Percentiles rank a stretch among this genome's conserved stretches.
These are phyloP conservation scores for Crithidia thermophila DNA, from an alignment of 208 protist species.

Conservation along the genomic window DNA sequence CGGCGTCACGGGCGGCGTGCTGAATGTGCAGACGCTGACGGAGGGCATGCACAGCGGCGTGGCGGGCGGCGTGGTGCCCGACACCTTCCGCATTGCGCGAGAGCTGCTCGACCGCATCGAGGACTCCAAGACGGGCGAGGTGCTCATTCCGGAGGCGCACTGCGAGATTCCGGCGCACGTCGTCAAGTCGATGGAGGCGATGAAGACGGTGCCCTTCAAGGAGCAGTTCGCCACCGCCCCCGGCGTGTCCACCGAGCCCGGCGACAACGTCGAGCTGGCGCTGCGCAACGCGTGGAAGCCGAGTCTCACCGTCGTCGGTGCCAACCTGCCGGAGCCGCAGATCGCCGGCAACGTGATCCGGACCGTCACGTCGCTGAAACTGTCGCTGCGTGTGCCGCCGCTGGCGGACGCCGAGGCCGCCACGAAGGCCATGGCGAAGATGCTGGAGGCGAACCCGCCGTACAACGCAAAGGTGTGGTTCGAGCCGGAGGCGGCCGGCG, in stretches of 20 bases:
- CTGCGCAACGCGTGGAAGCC: slow-evolving; percentile 95
- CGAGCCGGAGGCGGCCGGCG: slow-evolving; percentile 46
- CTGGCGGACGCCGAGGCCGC: slow-evolving; percentile 59
- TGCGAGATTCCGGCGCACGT: slow-evolving; percentile 87
- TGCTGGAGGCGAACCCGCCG: slow-evolving; percentile 89
- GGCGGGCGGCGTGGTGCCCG: slow-evolving; percentile 94
- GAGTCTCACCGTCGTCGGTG: slow-evolving; percentile 90
- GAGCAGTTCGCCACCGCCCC: slow-evolving; percentile 55
- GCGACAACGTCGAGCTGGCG: slow-evolving; percentile 81
- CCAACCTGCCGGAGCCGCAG: slow-evolving; percentile 80
- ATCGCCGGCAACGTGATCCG: slow-evolving; percentile 95
- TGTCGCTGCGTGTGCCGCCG: slow-evolving; percentile 95
- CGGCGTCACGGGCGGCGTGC: slow-evolving; percentile 83
- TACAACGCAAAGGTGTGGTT: slow-evolving; percentile 93
- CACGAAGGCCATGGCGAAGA: slow-evolving; percentile 51
- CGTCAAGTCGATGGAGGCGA: slow-evolving; percentile 57
- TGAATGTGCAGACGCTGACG: slow-evolving; percentile 85
- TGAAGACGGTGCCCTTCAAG: slow-evolving; percentile 68
- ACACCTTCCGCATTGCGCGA: slow-evolving; percentile 93
- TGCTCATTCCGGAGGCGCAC: slow-evolving; percentile 87
- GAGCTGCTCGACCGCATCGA: slow-evolving; percentile 92
- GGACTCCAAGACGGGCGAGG: slow-evolving; percentile 90
- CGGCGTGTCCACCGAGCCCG: slow-evolving; percentile 40
- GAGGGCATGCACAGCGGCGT: slow-evolving; percentile 94
- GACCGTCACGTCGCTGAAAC: slow-evolving; percentile 82